Evolutionary conservation across 2,329 filamentous ascomycete genomes (phyloP).

Genomic region (Geosmithia putterillii): DNA sequence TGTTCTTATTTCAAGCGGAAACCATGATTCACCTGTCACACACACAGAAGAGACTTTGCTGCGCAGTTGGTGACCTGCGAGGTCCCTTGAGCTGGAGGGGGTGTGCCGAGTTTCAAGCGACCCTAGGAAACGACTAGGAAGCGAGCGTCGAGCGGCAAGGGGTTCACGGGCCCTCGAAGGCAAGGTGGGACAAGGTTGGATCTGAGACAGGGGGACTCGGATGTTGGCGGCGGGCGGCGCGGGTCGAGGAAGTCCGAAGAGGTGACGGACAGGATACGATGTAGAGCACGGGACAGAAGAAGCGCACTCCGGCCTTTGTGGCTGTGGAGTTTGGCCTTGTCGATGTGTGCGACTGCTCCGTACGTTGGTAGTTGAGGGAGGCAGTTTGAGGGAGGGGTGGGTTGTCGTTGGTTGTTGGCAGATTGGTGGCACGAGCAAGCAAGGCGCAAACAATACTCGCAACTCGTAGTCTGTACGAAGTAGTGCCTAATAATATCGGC

Average conservation of each 20-base stretch:
- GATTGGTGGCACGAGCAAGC: neutral
- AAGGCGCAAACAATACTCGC: neutral
- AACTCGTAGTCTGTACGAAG: too few relatives aligned
- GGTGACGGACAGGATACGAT: too few relatives aligned
- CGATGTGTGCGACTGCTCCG: too few relatives aligned
- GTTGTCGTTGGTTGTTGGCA: neutral
- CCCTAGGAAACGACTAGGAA: too few relatives aligned
- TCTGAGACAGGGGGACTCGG: neutral
- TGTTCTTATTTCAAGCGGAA: neutral
- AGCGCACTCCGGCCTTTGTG: too few relatives aligned
- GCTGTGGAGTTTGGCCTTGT: too few relatives aligned
- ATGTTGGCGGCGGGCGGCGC: neutral
- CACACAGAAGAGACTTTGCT: neutral
- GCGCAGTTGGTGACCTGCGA: neutral
- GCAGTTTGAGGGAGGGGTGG: too few relatives aligned
- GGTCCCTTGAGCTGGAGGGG: neutral
- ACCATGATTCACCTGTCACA: neutral
- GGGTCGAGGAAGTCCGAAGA: too few relatives aligned
- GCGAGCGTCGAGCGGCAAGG: neutral
- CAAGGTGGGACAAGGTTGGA: neutral
- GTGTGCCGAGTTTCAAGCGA: neutral
- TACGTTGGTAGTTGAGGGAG: too few relatives aligned
- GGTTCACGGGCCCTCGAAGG: neutral
- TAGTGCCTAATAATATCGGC: too few relatives aligned
- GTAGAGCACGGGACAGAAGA: too few relatives aligned